Evolutionary conservation across 495 filamentous ascomycete genomes (phyloP).

Genomic region (Aspergillus diversus): DNA sequence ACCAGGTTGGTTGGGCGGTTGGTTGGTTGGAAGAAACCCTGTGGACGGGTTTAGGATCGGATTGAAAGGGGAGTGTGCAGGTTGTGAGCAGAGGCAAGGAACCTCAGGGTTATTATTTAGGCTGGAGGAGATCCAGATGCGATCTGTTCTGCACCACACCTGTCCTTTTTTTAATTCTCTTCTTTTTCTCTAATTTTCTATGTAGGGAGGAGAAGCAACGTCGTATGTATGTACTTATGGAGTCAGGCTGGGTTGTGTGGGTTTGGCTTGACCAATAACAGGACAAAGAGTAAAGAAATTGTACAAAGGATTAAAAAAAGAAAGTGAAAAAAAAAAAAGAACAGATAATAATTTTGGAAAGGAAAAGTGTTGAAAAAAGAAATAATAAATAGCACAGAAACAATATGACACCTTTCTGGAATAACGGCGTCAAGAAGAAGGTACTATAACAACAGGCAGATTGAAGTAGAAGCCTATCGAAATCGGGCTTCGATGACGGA

Average conservation of each 20-base stretch:
- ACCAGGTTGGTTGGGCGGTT: neutral
- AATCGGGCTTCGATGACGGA: neutral
- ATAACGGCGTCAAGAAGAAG: neutral
- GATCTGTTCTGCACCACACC: slow-evolving; percentile 1
- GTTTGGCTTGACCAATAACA: slow-evolving; percentile 15
- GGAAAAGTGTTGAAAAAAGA: neutral
- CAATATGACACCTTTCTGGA: neutral
- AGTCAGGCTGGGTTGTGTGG: slow-evolving; percentile 17
- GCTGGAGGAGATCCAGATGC: neutral
- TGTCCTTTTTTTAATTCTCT: slow-evolving; percentile 2
- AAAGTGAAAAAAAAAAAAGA: neutral
- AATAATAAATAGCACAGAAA: neutral
- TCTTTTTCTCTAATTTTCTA: neutral
- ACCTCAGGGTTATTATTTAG: neutral
- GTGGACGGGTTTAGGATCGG: neutral
- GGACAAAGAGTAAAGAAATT: neutral
- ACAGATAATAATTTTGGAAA: neutral
- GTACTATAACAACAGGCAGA: neutral
- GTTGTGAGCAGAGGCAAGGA: neutral
- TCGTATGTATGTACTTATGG: slow-evolving; percentile 1
- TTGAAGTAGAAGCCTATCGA: neutral
- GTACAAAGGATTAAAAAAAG: neutral
- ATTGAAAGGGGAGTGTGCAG: neutral
- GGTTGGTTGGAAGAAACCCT: neutral
- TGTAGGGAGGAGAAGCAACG: slow-evolving; percentile 3